A percentile compares a stretch with the other conserved stretches of the same genome.
Conservation (phyloP, 225 moss, liverwort and hornwort species). For the Pleurozium schreberi region DNA sequence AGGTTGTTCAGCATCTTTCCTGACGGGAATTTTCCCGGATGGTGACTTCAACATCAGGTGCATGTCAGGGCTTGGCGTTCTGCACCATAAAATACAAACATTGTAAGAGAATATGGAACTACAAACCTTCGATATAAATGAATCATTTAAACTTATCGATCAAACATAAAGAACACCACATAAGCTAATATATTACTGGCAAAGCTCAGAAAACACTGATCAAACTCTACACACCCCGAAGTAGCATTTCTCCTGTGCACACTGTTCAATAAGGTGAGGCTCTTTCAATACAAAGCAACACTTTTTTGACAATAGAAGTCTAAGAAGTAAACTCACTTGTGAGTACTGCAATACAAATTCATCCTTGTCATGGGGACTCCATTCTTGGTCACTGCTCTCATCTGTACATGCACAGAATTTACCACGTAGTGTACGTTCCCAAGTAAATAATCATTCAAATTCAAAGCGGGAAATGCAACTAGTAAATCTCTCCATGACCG, state of each 20-base stretch:
- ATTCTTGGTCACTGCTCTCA: constrained; percentile 74
- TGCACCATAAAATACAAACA: constrained; percentile 12
- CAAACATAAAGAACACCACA: not conserved
- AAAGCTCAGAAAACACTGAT: not conserved
- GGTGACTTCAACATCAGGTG: constrained; percentile 67
- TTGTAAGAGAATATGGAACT: not conserved
- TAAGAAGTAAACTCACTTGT: constrained; percentile 49
- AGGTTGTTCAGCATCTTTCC: constrained; percentile 39
- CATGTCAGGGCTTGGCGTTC: constrained; percentile 87
- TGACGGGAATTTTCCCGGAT: constrained; percentile 63
- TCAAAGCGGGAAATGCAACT: not conserved
- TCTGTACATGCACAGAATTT: constrained; percentile 27
- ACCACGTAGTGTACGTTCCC: not conserved
- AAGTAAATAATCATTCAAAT: not conserved
- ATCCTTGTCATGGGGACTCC: constrained; percentile 73
- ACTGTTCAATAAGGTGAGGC: not conserved
- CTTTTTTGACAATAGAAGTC: not conserved
- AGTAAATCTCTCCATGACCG: not conserved
- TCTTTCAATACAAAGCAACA: not conserved
- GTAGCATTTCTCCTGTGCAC: not conserved
- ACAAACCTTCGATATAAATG: not conserved
- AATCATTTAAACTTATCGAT: not conserved
- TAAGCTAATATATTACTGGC: not conserved
- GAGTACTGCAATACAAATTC: constrained; percentile 78
- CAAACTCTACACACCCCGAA: not conserved